Base-by-base conservation (phyloP, 306 rosid genomes). In the Cucumis hystrix region DNA sequence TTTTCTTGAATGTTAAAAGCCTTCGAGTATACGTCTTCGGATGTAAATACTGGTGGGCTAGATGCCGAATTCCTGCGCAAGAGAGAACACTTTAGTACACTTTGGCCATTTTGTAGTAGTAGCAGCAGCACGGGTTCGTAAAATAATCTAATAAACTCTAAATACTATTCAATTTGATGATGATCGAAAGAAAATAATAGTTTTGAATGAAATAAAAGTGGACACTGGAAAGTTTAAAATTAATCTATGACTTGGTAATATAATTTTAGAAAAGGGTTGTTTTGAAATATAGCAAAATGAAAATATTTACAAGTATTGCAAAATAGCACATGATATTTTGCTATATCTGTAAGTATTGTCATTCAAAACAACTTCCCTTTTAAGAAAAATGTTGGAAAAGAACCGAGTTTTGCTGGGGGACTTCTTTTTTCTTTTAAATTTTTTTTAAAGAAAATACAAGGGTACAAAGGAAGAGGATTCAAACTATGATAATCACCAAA, bases 11-110 rank as follows among this genome's bases (percentile, higher is more conserved):
- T 82, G 81, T 80, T 79, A 61, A 88, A 81, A 83, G 81, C 78
- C 89, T 92, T 89, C 52, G 73, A 41, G 64, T 83, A 83, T 69
- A 92, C 92, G 66, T 95, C 99, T 76, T 91, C 92, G 25, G 99
- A 95, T 45, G 97, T 89, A 84, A 90, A 95, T 41, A 82, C 92
- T 37, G 97, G 96, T 23, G 83, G 77, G 81, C 85, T 89, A 84
- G 87, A 88, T 65, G 76, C 91, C 77, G 93, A 78, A 79, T 73
- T 85, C 87, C 99, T 95, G 10, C 74, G 55, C 62, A 59, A 74
- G 51, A 72, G 8, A 16, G 62, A 52, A 51, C 58, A 13, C 15
- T 52, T 72, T 10, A 51, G 60, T 72, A 16, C 60, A 49, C 33
- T 72, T 51, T 25, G 13, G 41, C 14, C 6, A 25, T 41, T 20